Evolutionary conservation across 1,139 yeast genomes (phyloP), one percentile per base, ranked within the genome.

Genomic region (Geotrichum reessii): DNA sequence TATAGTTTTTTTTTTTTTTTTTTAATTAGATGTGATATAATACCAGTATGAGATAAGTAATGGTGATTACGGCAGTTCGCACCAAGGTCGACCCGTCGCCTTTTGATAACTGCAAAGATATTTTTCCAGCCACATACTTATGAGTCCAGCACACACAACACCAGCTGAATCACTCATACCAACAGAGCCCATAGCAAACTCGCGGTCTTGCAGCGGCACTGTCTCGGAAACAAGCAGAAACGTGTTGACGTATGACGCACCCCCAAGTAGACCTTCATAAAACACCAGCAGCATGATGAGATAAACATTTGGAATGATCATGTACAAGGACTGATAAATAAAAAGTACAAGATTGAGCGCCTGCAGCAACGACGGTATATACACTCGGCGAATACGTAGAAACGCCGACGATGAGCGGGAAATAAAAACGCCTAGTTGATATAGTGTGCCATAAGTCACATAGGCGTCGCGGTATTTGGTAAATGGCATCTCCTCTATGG

Each of bases 111-210:
- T 69, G 68, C 97, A 92, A n/a, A 93, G 76, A 1, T 74, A 67
- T 7, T 86, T 83, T 66, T 93, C 98, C 9, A 92, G 73, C 80
- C 83, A 80, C 75, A 87, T 76, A 50, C 90, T 91, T 4, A 89
- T 70, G 14, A 84, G 68, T 0, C 96, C 97, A 1, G 97, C 95
- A 1, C 87, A 51, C 3, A 90, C 87, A 33, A 92, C 83, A 0
- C 98, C 98, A 24, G 87, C 83, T 14, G 96, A 86, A 70, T 93
- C 98, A 63, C 97, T 89, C 61, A 92, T 83, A 0, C 96, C 91
- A 0, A 91, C 96, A n/a, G 95, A 83, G 0, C 97, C 98, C 81
- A 93, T 81, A 6, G 95, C 85, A 69, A 92, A 91, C 69, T 93
- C 98, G 57, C 96, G 77, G 60, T 83, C 81, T 0, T 74, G 65